phyloP scores from a whole-genome alignment of 2,329 filamentous ascomycete species.

The Aspergillus costaricaensis region DNA sequence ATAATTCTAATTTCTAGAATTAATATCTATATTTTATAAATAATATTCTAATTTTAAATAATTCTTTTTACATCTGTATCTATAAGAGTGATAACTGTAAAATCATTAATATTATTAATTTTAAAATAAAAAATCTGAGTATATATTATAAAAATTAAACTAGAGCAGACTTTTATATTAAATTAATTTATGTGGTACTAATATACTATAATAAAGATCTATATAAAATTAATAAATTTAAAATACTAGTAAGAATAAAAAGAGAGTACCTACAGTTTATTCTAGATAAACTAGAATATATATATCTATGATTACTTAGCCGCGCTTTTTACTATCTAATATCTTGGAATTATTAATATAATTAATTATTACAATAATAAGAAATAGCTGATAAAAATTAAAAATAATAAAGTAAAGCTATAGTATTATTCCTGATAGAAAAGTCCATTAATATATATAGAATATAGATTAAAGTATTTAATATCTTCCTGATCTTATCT shows the following conservation, averaged over 20 bases:
- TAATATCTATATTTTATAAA: too few species aligned
- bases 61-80: too few species aligned
- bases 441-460: not conserved
- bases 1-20: too few species aligned
- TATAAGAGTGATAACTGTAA: too few species aligned
- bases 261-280: conserved; percentile 26
- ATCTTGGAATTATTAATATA: not conserved
- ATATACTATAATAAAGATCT: conserved; percentile 28
- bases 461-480: not conserved
- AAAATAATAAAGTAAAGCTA: conserved; percentile 3
- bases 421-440: not conserved
- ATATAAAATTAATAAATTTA: not conserved
- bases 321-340: conserved; percentile 6
- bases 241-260: not conserved
- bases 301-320: conserved; percentile 35
- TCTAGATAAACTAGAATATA: conserved; percentile 36
- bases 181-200: conserved; percentile 30
- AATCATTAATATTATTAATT: too few species aligned
- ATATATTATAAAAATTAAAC: too few species aligned
- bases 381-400: conserved; percentile 34
- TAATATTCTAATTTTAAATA: too few species aligned
- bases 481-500: not conserved
- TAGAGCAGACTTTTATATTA: conserved; percentile 12
- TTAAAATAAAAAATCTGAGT: too few species aligned
- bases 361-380: conserved; percentile 16